Conservation (phyloP, 1,139 yeast genomes). For the Candida sojae region DNA sequence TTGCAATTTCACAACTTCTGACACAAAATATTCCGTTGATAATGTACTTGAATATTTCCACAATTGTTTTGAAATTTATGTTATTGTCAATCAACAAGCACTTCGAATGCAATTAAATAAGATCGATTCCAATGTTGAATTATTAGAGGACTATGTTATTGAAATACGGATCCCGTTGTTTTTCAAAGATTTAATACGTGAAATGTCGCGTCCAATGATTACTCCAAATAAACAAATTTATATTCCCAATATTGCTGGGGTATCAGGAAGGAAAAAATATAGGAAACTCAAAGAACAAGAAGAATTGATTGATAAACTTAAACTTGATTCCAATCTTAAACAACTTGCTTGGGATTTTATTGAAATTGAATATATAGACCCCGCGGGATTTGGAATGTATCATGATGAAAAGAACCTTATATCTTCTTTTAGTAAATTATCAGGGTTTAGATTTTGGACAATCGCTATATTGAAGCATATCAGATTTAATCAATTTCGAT, state of each 20-base stretch:
- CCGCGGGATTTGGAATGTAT: conserved; percentile 5
- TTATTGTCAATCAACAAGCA: conserved; percentile 10
- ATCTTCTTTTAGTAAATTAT: conserved; percentile 3
- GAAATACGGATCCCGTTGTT: conserved; percentile 5
- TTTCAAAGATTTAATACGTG: conserved; percentile 11
- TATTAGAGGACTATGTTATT: conserved; percentile 3
- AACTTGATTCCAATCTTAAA: not conserved
- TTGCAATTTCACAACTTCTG: not conserved
- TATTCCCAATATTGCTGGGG: conserved; percentile 3
- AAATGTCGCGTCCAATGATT: conserved; percentile 12
- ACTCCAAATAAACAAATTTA: conserved; percentile 1
- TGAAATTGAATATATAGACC: conserved; percentile 9
- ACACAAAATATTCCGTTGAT: not conserved
- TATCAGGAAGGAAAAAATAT: not conserved
- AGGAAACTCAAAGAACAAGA: not conserved
- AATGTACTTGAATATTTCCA: conserved; percentile 7
- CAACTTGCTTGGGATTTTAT: not conserved
- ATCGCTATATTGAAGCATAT: conserved; percentile 8
- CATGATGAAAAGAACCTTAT: conserved; percentile 9
- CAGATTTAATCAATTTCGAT: conserved; percentile 8
- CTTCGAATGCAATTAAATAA: not conserved
- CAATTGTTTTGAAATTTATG: conserved; percentile 8
- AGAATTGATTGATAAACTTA: not conserved
- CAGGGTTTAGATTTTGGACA: conserved; percentile 5
- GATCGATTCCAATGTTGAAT: conserved; percentile 1